A percentile compares a stretch with the other conserved stretches of the same genome.
phyloP scores from a whole-genome alignment of 495 filamentous ascomycete genomes.

The Hypoxylon fragiforme region DNA sequence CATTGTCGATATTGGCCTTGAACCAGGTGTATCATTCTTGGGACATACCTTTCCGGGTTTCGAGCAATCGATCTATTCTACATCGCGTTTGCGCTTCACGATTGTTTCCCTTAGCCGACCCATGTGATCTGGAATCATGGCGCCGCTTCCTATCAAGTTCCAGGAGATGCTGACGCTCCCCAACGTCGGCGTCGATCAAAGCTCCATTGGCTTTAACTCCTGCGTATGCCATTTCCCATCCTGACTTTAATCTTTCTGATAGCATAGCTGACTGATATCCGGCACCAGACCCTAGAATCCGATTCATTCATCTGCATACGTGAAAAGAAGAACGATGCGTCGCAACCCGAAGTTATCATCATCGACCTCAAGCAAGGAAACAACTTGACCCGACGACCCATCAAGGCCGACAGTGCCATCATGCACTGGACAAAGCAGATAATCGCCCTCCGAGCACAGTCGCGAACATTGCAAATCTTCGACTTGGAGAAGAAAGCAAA shows the following conservation, averaged over 20 bases:
- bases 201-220: conserved; percentile 93
- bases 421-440: conserved; percentile 98
- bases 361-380: conserved; percentile 94
- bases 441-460: conserved; percentile 92
- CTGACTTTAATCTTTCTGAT: neutral
- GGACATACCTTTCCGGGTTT: conserved; percentile 8
- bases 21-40: conserved; percentile 14
- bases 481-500: conserved; percentile 87
- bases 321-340: conserved; percentile 79
- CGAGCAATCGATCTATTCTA: conserved; percentile 14
- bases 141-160: conserved; percentile 84
- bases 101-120: conserved; percentile 20
- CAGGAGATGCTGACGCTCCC: conserved; percentile 88
- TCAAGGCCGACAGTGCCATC: conserved; percentile 99
- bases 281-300: conserved; percentile 86
- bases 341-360: conserved; percentile 92
- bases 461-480: conserved; percentile 95
- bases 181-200: conserved; percentile 78
- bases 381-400: conserved; percentile 87
- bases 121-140: conserved; percentile 47
- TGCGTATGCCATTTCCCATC: conserved; percentile 69
- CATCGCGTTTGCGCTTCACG: conserved; percentile 23
- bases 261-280: conserved; percentile 24
- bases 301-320: conserved; percentile 94
- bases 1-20: conserved; percentile 9